phyloP scores from a whole-genome alignment of 495 filamentous ascomycete species.

The Trichoderma asperelloides region DNA sequence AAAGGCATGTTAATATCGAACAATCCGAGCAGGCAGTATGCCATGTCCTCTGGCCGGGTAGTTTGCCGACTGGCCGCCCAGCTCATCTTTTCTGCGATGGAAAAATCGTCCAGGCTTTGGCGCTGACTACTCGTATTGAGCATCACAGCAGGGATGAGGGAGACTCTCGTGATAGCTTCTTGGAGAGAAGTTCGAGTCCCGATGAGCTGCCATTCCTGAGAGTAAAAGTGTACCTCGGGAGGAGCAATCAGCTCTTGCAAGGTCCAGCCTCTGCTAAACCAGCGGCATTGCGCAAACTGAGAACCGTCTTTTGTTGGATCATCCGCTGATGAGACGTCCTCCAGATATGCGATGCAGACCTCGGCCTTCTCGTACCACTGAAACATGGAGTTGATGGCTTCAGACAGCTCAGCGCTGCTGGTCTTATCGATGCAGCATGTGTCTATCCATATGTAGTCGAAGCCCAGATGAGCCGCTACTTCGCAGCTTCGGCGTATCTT shows the following conservation, averaged over 20 bases:
- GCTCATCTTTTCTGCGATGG: slow-evolving; percentile 29
- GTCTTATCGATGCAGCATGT: slow-evolving; percentile 39
- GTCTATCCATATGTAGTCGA: slow-evolving; percentile 28
- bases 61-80: slow-evolving; percentile 29
- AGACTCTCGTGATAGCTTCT: slow-evolving; percentile 18
- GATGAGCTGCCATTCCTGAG: slow-evolving; percentile 20
- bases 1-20: slow-evolving; percentile 38
- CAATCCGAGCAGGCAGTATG: slow-evolving; percentile 36
- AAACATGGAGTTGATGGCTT: slow-evolving; percentile 39
- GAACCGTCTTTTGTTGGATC: not conserved
- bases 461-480: slow-evolving; percentile 13
- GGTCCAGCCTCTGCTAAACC: slow-evolving; percentile 35
- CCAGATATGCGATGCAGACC: slow-evolving; percentile 33
- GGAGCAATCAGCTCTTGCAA: slow-evolving; percentile 33
- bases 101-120: not conserved
- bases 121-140: not conserved
- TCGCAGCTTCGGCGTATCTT: slow-evolving; percentile 19
- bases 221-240: slow-evolving; percentile 23
- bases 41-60: slow-evolving; percentile 27
- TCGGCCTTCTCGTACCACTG: slow-evolving; percentile 27
- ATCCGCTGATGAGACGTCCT: slow-evolving; percentile 19
- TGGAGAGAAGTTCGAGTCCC: slow-evolving; percentile 21
- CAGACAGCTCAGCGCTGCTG: slow-evolving; percentile 33
- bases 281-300: slow-evolving; percentile 16
- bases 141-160: slow-evolving; percentile 21